A percentile compares a stretch with the other conserved stretches of the same genome.
phyloP scores from a whole-genome alignment of 2,329 filamentous ascomycete species.

The Sporothrix humicola region DNA sequence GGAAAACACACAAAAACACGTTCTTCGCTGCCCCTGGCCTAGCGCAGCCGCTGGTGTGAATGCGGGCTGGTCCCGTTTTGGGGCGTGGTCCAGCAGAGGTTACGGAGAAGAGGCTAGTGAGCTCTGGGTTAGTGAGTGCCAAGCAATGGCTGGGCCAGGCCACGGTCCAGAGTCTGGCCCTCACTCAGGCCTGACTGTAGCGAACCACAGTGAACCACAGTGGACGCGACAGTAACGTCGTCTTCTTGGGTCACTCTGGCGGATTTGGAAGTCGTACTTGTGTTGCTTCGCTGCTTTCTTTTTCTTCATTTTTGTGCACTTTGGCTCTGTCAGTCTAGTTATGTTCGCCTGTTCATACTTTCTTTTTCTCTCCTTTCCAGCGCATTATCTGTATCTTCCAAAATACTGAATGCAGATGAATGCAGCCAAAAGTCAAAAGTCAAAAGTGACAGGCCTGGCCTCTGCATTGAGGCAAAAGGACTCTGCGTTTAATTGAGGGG shows the following conservation, averaged over 20 bases:
- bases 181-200: neutral
- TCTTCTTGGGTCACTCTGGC: neutral
- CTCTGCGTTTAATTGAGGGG: neutral
- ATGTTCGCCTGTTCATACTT: neutral
- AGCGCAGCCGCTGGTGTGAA: slow-evolving; percentile 14
- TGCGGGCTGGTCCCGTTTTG: neutral
- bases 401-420: neutral
- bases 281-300: no score
- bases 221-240: neutral
- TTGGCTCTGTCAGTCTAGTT: no score
- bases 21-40: slow-evolving; percentile 10
- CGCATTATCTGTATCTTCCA: neutral
- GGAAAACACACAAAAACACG: no score
- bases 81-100: neutral
- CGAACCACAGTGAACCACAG: neutral
- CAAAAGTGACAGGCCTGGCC: no score
- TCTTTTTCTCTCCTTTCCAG: slow-evolving; percentile 17
- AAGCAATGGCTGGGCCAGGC: neutral
- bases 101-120: no score
- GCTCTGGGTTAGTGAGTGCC: neutral
- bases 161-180: neutral
- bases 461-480: neutral
- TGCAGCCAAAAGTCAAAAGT: neutral
- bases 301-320: no score
- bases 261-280: no score